Base-by-base conservation (phyloP, 2,329 filamentous ascomycete species). In the Sclerotinia glacialis region DNA sequence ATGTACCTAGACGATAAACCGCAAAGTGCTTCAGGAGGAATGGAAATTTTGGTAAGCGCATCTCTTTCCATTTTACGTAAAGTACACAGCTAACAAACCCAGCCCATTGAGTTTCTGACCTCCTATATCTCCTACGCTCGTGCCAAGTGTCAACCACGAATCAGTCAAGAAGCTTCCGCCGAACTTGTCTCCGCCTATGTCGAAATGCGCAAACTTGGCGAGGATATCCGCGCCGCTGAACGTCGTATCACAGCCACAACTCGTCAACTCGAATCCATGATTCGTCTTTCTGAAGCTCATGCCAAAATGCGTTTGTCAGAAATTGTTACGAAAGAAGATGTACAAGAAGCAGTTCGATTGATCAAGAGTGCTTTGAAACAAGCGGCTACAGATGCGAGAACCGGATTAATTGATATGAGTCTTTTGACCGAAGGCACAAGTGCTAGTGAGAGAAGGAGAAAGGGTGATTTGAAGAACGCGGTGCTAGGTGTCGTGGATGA, bases 201-300 rank as follows among this genome's bases (percentile, higher is more conserved):
- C 55, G 90, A 90, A 68, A 97, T 99, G 92, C 93, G 95, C 71
- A 92, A 93, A 75, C 87, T 99, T 0, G 95, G 95, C 56, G 89
- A 93, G 72, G 90, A 93, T 73, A 89, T 94, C 46, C 92, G 94
- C 59, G 85, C 93, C 2, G 86, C 91, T 3, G 96, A 99, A 79
- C 94, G 96, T 78, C 92, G 95, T 72, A 99, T 99, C 80, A 99
- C 95, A 0, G 95, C 95, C 50, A 99, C 95, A 3, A 99, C 96
- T 0, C 87, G 95, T 76, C 95, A 99, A 79, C 84, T 99, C 7
- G 96, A 99, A 80, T 95, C 90, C 55, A 99, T 99, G 96, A 98
- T 99, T 76, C 94, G 95, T 69, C 89, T 99, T 3, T 82, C 93
- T 1, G 95, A 99, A 81, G 95, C 93, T 0, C 96, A 99, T 78